phyloP scores from a whole-genome alignment of 805 yeast genomes.

The Candida vartiovaarae region DNA sequence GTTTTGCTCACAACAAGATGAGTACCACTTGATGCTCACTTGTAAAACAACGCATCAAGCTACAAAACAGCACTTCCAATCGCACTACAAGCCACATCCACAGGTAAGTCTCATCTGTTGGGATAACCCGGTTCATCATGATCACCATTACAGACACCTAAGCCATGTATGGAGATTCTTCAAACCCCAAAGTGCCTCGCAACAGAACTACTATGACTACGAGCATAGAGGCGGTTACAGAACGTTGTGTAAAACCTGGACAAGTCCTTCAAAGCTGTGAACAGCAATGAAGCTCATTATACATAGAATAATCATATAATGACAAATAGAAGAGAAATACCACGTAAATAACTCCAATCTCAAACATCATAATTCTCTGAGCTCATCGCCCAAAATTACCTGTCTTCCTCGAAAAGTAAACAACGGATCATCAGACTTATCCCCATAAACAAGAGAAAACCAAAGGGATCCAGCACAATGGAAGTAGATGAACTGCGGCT shows the following conservation, averaged over 20 bases:
- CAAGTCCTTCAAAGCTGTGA: background rate
- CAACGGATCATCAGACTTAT: no score
- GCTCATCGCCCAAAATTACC: no score
- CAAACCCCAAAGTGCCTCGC: slow-evolving; percentile 3
- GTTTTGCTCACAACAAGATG: slow-evolving; percentile 13
- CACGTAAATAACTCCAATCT: no score
- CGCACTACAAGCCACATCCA: slow-evolving; percentile 6
- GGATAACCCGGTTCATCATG: slow-evolving; percentile 18
- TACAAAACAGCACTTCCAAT: slow-evolving; percentile 8
- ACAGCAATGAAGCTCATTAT: no score
- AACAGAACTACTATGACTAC: slow-evolving; percentile 9
- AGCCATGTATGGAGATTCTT: slow-evolving; percentile 4
- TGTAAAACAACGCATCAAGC: slow-evolving; percentile 16
- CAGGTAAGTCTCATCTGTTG: slow-evolving; percentile 10
- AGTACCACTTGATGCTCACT: slow-evolving; percentile 15
- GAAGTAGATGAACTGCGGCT: slow-evolving; percentile 15
- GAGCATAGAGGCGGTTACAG: slow-evolving; percentile 5
- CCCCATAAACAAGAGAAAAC: no score
- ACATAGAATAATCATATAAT: no score
- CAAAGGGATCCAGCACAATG: slow-evolving; percentile 1
- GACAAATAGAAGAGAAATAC: no score
- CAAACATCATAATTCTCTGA: no score
- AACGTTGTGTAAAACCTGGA: slow-evolving; percentile 2
- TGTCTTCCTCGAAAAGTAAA: no score
- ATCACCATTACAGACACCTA: slow-evolving; percentile 8